These are phyloP conservation scores for Magnaporthiopsis incrustans DNA, from an alignment of 2,329 filamentous ascomycete species.

Conservation along the genomic window DNA sequence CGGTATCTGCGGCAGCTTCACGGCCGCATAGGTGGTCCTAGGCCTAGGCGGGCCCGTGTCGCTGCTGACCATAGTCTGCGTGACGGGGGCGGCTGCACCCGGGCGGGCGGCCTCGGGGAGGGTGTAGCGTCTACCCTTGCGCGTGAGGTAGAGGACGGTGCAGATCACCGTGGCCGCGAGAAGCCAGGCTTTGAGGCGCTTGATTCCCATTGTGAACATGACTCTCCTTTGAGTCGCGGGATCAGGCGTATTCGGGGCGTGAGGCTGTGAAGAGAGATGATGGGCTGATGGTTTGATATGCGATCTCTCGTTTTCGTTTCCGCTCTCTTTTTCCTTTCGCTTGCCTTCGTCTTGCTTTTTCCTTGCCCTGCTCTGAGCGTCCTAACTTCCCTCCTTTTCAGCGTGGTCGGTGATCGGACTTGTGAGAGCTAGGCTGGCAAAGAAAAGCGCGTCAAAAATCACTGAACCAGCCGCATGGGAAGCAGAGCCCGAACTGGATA, in stretches of 20 bases:
- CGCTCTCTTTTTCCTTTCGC: neutral
- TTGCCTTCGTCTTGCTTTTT: neutral
- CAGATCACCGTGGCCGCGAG: neutral
- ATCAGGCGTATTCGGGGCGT: neutral
- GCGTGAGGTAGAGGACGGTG: neutral
- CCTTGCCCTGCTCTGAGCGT: neutral
- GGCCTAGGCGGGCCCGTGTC: neutral
- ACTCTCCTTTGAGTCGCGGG: neutral
- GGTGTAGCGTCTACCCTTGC: neutral
- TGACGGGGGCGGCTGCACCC: too few relatives aligned
- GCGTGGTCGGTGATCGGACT: neutral
- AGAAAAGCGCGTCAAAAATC: too few relatives aligned
- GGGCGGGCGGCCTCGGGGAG: neutral
- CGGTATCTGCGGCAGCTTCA: neutral
- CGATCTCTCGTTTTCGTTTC: neutral
- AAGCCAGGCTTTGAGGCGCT: neutral
- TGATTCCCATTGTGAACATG: neutral
- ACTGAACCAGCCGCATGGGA: neutral
- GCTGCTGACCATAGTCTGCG: too few relatives aligned
- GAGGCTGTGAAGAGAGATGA: neutral
- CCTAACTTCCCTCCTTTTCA: neutral
- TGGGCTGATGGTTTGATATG: neutral
- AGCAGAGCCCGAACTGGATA: neutral
- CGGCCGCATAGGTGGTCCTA: neutral
- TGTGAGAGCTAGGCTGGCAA: neutral